Conservation (phyloP, 2,329 filamentous ascomycete genomes). For the Fusarium siculi region DNA sequence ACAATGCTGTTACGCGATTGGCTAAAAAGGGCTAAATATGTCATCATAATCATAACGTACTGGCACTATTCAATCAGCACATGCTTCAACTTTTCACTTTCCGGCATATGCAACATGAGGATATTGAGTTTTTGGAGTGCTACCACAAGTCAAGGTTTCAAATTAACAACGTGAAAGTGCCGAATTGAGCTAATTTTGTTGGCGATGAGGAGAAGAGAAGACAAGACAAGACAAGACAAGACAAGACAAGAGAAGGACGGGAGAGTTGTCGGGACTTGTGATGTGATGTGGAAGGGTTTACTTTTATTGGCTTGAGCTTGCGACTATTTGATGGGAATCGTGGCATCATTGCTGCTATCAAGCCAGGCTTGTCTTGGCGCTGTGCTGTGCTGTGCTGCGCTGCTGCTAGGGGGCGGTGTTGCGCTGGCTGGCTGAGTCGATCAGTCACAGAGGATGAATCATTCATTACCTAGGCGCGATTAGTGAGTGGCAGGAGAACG, state of each 20-base stretch:
- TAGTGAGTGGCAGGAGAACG: conserved; percentile 33
- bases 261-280: not conserved
- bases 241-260: not conserved
- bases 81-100: conserved; percentile 26
- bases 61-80: conserved; percentile 36
- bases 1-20: conserved; percentile 31
- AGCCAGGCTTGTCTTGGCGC: conserved; percentile 35
- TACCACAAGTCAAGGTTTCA: conserved; percentile 5
- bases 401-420: conserved; percentile 36
- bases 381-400: conserved; percentile 31
- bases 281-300: conserved; percentile 10
- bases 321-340: conserved; percentile 33
- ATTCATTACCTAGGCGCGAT: conserved; percentile 1
- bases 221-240: not conserved
- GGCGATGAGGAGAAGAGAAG: not conserved
- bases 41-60: conserved; percentile 40
- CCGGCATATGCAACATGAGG: conserved; percentile 12
- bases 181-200: not conserved
- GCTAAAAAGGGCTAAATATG: conserved; percentile 20
- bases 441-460: conserved; percentile 27
- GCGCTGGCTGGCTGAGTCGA: conserved; percentile 22
- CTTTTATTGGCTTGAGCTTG: conserved; percentile 18
- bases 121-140: conserved; percentile 3
- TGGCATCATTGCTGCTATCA: conserved; percentile 38
- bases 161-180: conserved; percentile 7